Base-by-base conservation (phyloP, 1,284 basidiomycete genomes). In the Ceratobasidium sp. region DNA sequence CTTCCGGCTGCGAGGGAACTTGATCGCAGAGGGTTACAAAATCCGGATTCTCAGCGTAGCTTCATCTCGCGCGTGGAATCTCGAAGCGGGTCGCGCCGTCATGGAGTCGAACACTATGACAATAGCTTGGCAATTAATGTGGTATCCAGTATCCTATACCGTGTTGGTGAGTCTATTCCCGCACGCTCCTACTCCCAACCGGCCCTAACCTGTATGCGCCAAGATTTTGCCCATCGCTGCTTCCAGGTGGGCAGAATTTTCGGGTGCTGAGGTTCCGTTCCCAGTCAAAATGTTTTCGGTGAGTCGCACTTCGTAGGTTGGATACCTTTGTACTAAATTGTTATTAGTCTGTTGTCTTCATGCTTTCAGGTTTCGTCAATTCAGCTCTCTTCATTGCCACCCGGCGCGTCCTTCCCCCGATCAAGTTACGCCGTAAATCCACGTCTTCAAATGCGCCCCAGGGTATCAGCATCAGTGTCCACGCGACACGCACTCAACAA, bases 1-100 rank as follows among this genome's bases (percentile, higher is more conserved):
- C 79, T 80, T 87, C 70, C 85, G 84, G 81, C 82, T 82, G 59
- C 81, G 83, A 29, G 84, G 84, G 19, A 85, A 85, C 77, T 82
- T 87, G 71, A 80, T 79, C n/a, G 79, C 84, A 15, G 78, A 82
- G 65, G 82, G 82, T 13, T 85, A 84, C 84, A 83, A 80, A 71
- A 83, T 84, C 73, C 52, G 73, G 17, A 73, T 86, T 32, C 82
- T 83, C 22, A 75, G 77, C 32, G 61, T 71, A 43, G 34, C 44
- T 22, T 54, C 65, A 22, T 57, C 67, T 25, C 54, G 67, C 43
- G 69, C 76, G 32, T 70, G 62, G 77, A 77, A 67, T 66, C 68
- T 52, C 15, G 61, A 68, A n/a, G 61, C 57, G 76, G 44, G 78
- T 62, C 19, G 79, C 83, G 46, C 75, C 80, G 37, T 52, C 52